Evolutionary conservation across 2,329 filamentous ascomycete species (phyloP), one percentile per base, ranked within the genome.

Genomic region (Neofusicoccum sp.): DNA sequence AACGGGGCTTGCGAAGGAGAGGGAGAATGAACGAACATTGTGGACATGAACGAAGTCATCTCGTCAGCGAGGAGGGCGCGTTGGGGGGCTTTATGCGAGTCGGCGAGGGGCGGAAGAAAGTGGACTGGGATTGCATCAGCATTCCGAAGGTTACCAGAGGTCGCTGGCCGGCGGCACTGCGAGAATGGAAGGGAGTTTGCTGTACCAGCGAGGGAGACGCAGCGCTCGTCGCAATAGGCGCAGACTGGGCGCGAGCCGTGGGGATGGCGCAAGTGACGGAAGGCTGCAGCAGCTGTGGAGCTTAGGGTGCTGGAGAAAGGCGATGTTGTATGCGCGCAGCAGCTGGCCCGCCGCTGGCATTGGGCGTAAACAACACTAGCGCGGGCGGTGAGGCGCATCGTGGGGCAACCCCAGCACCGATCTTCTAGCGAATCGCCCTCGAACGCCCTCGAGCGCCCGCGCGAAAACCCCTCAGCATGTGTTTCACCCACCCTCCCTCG

Each of bases 11-110:
- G 57, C 67, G 67, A 58, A 70, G 75, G 75, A 54, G 65, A 63
- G 63, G 70, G 65, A 65, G 69, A 70, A 20, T 60, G 36, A 65
- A 89, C 87, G 79, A 81, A 91, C 88, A 91, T 89, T 74, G 89
- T 92, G 68, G 88, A 90, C 72, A 92, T 88, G 79, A 92, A 90
- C 67, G 88, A 89, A 73, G 88, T 84, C 89, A 91, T 91, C 68
- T 38, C 70, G 80, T 31, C 30, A 34, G 57, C 34, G 38, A 44
- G 57, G 36, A 44, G 57, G 57, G 47, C 44, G 34, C 57, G 36
- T 16, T 26, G 33, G 31, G 20, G 41, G 30, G 38, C 44, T 60
- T 51, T 60, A 60, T 60, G 57, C 57, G 16, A 36, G 31, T 26
- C 28, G 44, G 36, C 26, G 40, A 49, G 28, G 44, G 33, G 36